Base-by-base conservation (phyloP, 805 yeast genomes). In the Ogataea pini region DNA sequence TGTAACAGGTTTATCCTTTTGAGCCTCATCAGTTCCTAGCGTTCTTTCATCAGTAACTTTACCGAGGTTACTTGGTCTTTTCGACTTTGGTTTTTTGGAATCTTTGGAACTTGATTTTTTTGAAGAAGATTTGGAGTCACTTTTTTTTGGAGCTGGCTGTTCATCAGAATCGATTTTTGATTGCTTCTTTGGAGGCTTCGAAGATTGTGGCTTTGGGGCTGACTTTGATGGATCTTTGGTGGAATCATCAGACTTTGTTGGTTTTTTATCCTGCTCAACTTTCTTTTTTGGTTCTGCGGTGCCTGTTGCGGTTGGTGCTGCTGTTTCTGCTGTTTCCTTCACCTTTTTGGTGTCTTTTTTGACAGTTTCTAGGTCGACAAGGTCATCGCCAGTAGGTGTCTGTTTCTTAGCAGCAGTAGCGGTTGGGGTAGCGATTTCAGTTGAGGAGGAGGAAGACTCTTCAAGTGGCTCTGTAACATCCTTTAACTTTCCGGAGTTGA, bases 1-100 rank as follows among this genome's bases (percentile, higher is more conserved):
- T 31, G 34, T 14, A n/a, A 8, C 16, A 13, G 34, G 34, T 16
- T 31, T 31, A 16, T 28, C 42, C 19, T 42, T 43, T 5, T 13
- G 9, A 9, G 48, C 12, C n/a, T 53, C 50, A 19, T 53, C 50
- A 1, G 43, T 45, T n/a, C 57, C 57, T 20, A 51, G 36, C 8
- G 39, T 42, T 22, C 54, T 46, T 14, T 42, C 42, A 32, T 50
- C 54, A 25, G 47, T 43, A 12, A 50, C 49, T 22, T 53, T 50
- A 8, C 44, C 44, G 20, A 53, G 27, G 28, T 29, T 53, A 8
- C 42, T 46, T 12, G 54, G 57, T 18, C 51, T 40, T 32, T 50
- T 53, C 8, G 57, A 53, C 13, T 44, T 39, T 10, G 28, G 22
- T 5, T 33, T 4, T 27, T 34, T 33, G 34, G 43, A 18, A 12